Percentiles rank a stretch among this genome's conserved stretches.
Conservation (phyloP, 148 eudicot species). For the Selenicereus undatus region DNA sequence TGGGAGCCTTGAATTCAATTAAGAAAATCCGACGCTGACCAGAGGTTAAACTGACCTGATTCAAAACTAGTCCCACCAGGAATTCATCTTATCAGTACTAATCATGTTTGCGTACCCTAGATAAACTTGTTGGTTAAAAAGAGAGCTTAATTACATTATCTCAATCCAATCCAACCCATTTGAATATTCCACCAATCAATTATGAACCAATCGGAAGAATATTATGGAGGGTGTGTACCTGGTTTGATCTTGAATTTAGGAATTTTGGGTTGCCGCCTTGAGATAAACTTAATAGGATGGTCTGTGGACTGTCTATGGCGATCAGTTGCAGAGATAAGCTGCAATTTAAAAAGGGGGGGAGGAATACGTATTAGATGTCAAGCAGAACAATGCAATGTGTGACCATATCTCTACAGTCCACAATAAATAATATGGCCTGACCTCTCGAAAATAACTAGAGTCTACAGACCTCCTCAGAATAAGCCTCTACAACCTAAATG, state of each 20-base stretch:
- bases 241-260: conserved; percentile 90
- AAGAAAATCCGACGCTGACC: too few species aligned
- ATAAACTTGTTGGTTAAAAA: too few species aligned
- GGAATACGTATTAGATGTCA: background rate
- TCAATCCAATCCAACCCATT: too few species aligned
- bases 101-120: too few species aligned
- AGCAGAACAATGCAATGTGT: background rate
- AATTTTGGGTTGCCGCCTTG: conserved; percentile 72
- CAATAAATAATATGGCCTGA: background rate
- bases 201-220: background rate
- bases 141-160: too few species aligned
- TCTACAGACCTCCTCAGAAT: too few species aligned
- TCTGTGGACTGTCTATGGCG: conserved; percentile 93
- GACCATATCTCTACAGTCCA: background rate
- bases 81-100: too few species aligned
- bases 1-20: too few species aligned
- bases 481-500: background rate
- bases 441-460: background rate
- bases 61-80: too few species aligned
- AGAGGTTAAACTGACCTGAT: too few species aligned
- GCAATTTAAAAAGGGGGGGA: conserved; percentile 19
- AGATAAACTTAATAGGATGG: conserved; percentile 88
- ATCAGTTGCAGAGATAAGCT: conserved; percentile 93
- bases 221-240: conserved; percentile 36
- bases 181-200: background rate